Evolutionary conservation across 2,329 filamentous ascomycete species (phyloP).

Genomic region (Camillea tinctor): DNA sequence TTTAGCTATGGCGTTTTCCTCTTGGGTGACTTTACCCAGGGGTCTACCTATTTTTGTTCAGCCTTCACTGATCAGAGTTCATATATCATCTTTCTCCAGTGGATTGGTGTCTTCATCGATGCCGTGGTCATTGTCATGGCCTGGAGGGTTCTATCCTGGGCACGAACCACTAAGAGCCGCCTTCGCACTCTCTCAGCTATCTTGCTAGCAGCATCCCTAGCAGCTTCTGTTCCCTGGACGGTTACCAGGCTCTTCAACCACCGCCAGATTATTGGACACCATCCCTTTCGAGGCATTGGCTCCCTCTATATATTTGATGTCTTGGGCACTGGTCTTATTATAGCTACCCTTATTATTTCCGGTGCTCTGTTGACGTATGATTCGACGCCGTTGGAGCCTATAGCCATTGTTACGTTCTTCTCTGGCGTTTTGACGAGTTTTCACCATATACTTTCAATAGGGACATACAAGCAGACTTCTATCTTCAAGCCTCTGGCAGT

Average conservation of each 20-base stretch:
- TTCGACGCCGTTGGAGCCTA: constrained; percentile 42
- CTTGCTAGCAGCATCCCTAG: constrained; percentile 40
- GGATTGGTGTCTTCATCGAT: constrained; percentile 46
- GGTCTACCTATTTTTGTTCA: constrained; percentile 55
- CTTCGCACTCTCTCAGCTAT: constrained; percentile 46
- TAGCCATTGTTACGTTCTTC: constrained; percentile 43
- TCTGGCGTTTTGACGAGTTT: constrained; percentile 39
- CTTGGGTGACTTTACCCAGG: constrained; percentile 36
- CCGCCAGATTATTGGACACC: constrained; percentile 24
- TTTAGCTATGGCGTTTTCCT: constrained; percentile 45
- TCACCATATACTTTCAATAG: constrained; percentile 37
- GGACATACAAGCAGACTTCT: constrained; percentile 46
- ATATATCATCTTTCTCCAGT: constrained; percentile 42
- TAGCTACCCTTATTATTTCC: constrained; percentile 45
- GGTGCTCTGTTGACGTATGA: constrained; percentile 47
- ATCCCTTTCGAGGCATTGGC: constrained; percentile 36
- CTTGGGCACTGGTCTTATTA: constrained; percentile 46
- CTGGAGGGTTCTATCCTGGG: constrained; percentile 54
- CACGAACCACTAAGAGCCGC: constrained; percentile 45
- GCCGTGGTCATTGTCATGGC: constrained; percentile 44
- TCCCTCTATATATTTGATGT: constrained; percentile 49
- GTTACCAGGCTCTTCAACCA: constrained; percentile 30
- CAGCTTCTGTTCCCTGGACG: constrained; percentile 38
- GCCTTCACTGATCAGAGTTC: constrained; percentile 38
- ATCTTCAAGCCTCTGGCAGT: constrained; percentile 36